Conservation (phyloP, 768 basidiomycete species). For the Boletus vinaceobasis region DNA sequence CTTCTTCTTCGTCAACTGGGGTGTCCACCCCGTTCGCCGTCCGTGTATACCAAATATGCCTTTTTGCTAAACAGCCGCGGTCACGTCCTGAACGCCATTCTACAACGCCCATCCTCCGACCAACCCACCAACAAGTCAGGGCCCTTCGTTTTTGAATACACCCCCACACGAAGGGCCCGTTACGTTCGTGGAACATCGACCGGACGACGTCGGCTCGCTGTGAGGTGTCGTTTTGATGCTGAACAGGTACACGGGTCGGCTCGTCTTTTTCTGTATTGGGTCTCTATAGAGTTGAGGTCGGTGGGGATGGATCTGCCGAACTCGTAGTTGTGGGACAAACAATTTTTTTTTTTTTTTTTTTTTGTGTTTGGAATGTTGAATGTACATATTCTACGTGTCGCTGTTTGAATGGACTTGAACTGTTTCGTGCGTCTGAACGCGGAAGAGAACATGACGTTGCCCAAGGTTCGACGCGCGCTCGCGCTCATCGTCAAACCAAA, state of each 20-base stretch:
- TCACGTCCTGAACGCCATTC: background rate
- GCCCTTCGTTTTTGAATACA: constrained; percentile 38
- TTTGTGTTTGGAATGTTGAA: constrained; percentile 9
- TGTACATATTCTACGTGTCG: background rate
- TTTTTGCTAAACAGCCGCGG: background rate
- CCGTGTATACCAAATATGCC: background rate
- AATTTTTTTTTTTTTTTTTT: constrained; percentile 26
- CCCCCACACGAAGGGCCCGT: constrained; percentile 53
- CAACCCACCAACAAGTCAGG: constrained; percentile 59
- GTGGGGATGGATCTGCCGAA: constrained; percentile 31
- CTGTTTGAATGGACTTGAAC: background rate
- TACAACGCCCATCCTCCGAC: background rate
- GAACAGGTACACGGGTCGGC: constrained; percentile 42
- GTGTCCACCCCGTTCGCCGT: background rate
- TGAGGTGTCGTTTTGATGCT: constrained; percentile 54
- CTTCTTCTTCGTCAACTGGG: no score
- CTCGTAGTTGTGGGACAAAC: constrained; percentile 72
- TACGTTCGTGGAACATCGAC: constrained; percentile 70
- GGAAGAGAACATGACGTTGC: constrained; percentile 6
- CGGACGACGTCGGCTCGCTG: constrained; percentile 41
- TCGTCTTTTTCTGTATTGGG: constrained; percentile 32
- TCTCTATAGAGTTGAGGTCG: constrained; percentile 64
- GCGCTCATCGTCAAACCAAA: constrained; percentile 29
- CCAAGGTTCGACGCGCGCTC: constrained; percentile 14
- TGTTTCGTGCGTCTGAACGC: no score